Conservation (phyloP, 2,329 filamentous ascomycete species). For the Trichoderma sp. region DNA sequence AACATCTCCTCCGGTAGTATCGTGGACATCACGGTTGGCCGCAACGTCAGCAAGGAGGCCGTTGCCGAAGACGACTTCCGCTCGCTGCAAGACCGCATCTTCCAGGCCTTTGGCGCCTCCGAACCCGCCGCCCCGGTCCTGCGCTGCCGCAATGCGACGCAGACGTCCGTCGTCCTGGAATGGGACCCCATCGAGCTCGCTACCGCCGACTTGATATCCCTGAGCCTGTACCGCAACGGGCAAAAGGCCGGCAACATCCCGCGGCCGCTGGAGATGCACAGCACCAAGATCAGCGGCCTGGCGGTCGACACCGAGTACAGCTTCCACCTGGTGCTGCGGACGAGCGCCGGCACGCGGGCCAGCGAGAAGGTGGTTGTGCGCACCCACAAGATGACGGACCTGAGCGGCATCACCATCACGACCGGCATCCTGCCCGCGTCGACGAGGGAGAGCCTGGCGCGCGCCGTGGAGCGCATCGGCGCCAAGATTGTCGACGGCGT, state of each 20-base stretch:
- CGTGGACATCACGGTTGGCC: constrained; percentile 92
- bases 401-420: constrained; percentile 92
- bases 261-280: constrained; percentile 78
- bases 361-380: constrained; percentile 81
- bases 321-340: constrained; percentile 89
- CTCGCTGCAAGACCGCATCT: constrained; percentile 84
- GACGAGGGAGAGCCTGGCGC: constrained; percentile 67
- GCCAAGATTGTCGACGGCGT: constrained; percentile 88
- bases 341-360: constrained; percentile 80
- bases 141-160: constrained; percentile 92
- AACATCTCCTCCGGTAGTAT: constrained; percentile 96
- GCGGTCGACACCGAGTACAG: constrained; percentile 96
- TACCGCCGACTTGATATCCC: constrained; percentile 83
- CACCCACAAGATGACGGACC: constrained; percentile 98
- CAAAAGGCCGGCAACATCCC: constrained; percentile 96
- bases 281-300: constrained; percentile 93
- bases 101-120: constrained; percentile 76
- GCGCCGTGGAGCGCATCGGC: constrained; percentile 81
- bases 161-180: constrained; percentile 96
- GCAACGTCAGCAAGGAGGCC: constrained; percentile 77
- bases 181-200: constrained; percentile 95
- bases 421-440: constrained; percentile 77
- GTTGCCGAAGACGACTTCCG: constrained; percentile 74
- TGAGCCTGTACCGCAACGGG: constrained; percentile 91
- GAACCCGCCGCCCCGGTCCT: constrained; percentile 75